Evolutionary conservation across 768 basidiomycete species (phyloP).

Genomic region (Lactifluus piperatus): DNA sequence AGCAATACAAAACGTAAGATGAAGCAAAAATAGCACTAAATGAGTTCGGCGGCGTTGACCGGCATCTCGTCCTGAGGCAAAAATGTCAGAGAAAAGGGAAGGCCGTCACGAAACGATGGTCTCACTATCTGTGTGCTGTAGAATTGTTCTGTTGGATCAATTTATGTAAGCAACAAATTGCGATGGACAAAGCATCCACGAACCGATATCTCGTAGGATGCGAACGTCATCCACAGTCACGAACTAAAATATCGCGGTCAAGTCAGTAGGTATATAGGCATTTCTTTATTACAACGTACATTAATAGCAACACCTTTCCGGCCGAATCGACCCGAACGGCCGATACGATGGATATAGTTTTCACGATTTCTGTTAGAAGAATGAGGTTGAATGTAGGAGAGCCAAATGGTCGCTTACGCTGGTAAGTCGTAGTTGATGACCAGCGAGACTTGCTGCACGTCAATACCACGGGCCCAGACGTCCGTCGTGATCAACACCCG

Average conservation of each 20-base stretch:
- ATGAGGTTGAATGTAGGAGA: background rate
- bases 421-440: constrained; percentile 97
- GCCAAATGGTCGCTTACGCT: constrained; percentile 46
- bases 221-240: constrained; percentile 94
- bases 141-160: constrained; percentile 67
- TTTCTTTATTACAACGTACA: constrained; percentile 38
- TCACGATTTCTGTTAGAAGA: constrained; percentile 67
- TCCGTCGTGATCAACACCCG: constrained; percentile 95
- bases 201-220: constrained; percentile 94
- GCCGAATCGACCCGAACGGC: constrained; percentile 97
- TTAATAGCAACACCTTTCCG: constrained; percentile 99
- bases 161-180: background rate
- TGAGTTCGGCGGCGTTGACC: constrained; percentile 94
- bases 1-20: constrained; percentile 3
- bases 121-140: constrained; percentile 90
- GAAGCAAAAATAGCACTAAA: constrained; percentile 37
- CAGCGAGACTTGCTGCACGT: constrained; percentile 95
- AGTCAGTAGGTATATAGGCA: background rate
- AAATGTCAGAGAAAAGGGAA: constrained; percentile 21
- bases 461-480: constrained; percentile 96
- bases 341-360: constrained; percentile 99
- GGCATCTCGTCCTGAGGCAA: constrained; percentile 89
- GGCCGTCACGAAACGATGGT: constrained; percentile 3
- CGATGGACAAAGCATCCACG: constrained; percentile 23
- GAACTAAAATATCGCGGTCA: constrained; percentile 40